Conservation (phyloP, 805 yeast genomes). For the Metschnikowia continentalis region DNA sequence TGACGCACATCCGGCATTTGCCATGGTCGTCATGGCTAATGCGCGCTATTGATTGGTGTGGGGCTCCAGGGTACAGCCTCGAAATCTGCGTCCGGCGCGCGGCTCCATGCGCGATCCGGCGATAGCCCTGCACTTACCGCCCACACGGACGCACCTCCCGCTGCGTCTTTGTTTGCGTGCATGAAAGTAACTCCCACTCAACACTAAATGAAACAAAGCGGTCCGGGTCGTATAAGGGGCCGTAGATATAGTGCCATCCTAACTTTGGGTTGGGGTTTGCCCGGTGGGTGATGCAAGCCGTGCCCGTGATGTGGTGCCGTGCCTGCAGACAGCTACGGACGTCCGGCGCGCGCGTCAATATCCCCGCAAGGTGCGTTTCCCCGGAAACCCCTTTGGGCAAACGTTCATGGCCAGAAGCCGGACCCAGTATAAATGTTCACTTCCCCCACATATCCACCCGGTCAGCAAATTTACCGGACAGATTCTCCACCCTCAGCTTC, state of each 20-base stretch:
- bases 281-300: too few species aligned
- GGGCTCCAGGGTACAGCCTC: background rate
- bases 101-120: background rate
- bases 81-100: background rate
- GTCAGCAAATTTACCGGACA: background rate
- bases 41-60: background rate
- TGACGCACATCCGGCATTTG: background rate
- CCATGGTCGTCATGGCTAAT: background rate
- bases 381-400: constrained; percentile 1
- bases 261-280: too few species aligned
- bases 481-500: too few species aligned
- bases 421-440: constrained; percentile 1
- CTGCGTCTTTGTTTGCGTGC: too few species aligned
- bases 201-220: too few species aligned
- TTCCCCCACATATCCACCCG: background rate
- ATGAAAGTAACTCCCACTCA: too few species aligned
- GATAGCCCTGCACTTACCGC: background rate
- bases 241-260: too few species aligned
- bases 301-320: background rate
- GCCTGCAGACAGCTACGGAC: background rate
- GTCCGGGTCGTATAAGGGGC: too few species aligned
- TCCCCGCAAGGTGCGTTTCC: background rate
- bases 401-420: background rate
- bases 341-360: background rate
- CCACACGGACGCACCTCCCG: too few species aligned